Evolutionary conservation across 2,329 filamentous ascomycete genomes (phyloP), one percentile per base, ranked within the genome.

Genomic region (Neopestalotiopsis clavispora): DNA sequence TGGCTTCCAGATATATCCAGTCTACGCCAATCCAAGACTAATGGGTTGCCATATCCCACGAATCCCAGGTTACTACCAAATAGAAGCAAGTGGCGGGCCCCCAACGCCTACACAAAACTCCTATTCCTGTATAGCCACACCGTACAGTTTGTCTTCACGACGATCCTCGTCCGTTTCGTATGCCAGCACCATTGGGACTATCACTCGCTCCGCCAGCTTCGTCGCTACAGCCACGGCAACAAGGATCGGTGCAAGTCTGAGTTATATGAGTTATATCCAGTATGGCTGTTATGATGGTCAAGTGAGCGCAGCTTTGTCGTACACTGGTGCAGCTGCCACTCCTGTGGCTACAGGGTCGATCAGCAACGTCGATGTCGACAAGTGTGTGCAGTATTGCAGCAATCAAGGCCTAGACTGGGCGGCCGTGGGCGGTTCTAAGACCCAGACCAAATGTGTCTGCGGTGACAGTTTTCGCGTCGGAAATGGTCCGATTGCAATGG

Each of bases 21-120:
- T 65, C 17, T 65, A 65, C 42, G 62, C 62, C 62, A 65, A 65
- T 56, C 62, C 62, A 12, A 65, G 62, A 13, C 62, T 65, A 12
- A 52, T 65, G 62, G 62, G 62, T 10, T 65, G 62, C 9, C 62
- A 65, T 14, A 65, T 65, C 12, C 62, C 62, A 52, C 62, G 62
- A 5, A 65, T 65, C 23, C 62, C 62, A 12, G 62, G 62, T 9
- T 65, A 65, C 42, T 34, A 34, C n/a, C 17, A 4, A 5, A 65
- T 30, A 14, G 62, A 65, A 40, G 9, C 30, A 12, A 30, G 14
- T 38, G 42, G 42, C 12, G 12, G 17, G 13, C 14, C 13, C 42
- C 42, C 62, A 12, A 65, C 42, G 12, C 62, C 62, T 14, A n/a
- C 28, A 9, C 28, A 38, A 10, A 65, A 38, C 14, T 14, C 17